A percentile compares a stretch with the other conserved stretches of the same genome.
These are phyloP conservation scores for Pugionium cornutum DNA, from an alignment of 345 rosid species.

Conservation along the genomic window DNA sequence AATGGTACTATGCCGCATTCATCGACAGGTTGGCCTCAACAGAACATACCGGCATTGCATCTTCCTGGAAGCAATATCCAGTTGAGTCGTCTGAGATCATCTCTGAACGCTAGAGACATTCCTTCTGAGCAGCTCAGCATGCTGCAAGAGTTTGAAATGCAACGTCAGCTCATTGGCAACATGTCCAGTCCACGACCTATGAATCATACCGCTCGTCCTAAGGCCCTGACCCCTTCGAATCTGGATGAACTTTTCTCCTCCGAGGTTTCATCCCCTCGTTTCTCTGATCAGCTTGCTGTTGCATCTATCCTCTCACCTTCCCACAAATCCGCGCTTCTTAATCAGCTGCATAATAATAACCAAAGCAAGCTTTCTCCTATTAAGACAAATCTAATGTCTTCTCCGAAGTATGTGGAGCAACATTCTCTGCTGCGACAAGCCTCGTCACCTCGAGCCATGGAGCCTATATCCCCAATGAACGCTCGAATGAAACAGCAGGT, in stretches of 20 bases:
- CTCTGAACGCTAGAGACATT: constrained; percentile 76
- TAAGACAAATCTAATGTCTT: constrained; percentile 53
- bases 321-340: constrained; percentile 59
- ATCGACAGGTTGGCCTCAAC: constrained; percentile 78
- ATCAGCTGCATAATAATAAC: constrained; percentile 70
- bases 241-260: constrained; percentile 64
- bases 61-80: constrained; percentile 81
- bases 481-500: constrained; percentile 56
- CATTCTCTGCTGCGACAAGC: constrained; percentile 49
- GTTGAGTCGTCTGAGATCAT: constrained; percentile 87
- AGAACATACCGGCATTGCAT: constrained; percentile 79
- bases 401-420: constrained; percentile 66
- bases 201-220: constrained; percentile 63
- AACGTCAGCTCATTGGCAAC: constrained; percentile 55
- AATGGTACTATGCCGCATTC: constrained; percentile 61
- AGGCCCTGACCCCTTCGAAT: constrained; percentile 67
- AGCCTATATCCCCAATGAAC: constrained; percentile 72
- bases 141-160: constrained; percentile 74
- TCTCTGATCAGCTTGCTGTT: constrained; percentile 54
- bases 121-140: constrained; percentile 56
- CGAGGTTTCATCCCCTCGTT: constrained; percentile 64
- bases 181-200: constrained; percentile 55
- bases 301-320: constrained; percentile 64
- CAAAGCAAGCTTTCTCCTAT: constrained; percentile 78
- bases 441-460: constrained; percentile 74